A percentile compares a stretch with the other conserved stretches of the same genome.
These are phyloP conservation scores for Karstenula rhodostoma DNA, from an alignment of 2,329 filamentous ascomycete species.

Conservation along the genomic window DNA sequence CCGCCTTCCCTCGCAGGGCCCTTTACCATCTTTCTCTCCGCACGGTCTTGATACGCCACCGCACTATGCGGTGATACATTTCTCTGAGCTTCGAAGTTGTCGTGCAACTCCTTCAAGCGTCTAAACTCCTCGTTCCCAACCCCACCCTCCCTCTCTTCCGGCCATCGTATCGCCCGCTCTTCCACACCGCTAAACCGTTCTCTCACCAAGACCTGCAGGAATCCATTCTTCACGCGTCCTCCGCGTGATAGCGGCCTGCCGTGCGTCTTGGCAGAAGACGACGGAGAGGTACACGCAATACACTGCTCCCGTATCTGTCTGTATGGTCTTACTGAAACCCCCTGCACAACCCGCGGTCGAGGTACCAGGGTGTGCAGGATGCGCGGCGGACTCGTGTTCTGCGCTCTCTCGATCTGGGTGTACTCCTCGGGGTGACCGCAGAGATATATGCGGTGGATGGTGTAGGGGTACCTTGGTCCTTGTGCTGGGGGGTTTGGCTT, in stretches of 20 bases:
- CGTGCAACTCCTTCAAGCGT: conserved; percentile 4
- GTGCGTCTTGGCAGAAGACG: conserved; percentile 6
- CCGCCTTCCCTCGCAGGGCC: background rate
- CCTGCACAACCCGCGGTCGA: background rate
- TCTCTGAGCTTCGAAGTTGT: background rate
- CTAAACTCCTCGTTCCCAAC: background rate
- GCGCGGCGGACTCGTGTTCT: background rate
- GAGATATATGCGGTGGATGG: conserved; percentile 25
- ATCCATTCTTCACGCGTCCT: conserved; percentile 13
- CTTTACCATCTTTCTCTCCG: background rate
- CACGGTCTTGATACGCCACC: background rate
- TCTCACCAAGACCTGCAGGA: conserved; percentile 9
- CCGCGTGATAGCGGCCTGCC: too few relatives aligned
- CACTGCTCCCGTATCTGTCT: conserved; percentile 19
- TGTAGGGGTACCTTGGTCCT: conserved; percentile 20
- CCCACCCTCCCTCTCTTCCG: background rate
- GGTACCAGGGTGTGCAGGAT: conserved; percentile 18
- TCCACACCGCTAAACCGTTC: background rate
- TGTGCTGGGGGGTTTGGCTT: background rate
- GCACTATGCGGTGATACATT: background rate
- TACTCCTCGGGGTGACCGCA: conserved; percentile 30
- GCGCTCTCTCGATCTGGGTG: conserved; percentile 19
- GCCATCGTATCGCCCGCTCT: background rate
- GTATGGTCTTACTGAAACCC: background rate
- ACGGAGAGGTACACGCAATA: conserved; percentile 12